Evolutionary conservation across 2,329 filamentous ascomycete genomes (phyloP).

Genomic region (Aplosporella prunicola): DNA sequence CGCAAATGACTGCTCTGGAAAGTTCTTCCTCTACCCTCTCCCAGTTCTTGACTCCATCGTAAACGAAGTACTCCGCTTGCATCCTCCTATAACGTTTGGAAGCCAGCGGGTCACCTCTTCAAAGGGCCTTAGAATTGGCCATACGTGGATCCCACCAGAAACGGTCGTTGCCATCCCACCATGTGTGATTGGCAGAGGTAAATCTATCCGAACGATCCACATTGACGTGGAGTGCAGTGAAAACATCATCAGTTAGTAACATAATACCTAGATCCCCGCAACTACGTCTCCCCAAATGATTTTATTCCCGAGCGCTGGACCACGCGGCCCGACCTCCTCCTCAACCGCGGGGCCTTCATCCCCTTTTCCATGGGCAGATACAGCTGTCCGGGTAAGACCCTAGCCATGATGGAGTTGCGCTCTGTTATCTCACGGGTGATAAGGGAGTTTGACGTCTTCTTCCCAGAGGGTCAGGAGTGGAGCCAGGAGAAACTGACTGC

Average conservation of each 20-base stretch:
- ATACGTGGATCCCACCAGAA: slow-evolving; percentile 24
- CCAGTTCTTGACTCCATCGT: slow-evolving; percentile 31
- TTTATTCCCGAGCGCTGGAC: slow-evolving; percentile 8
- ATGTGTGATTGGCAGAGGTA: slow-evolving; percentile 12
- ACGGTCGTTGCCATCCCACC: slow-evolving; percentile 16
- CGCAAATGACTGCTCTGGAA: slow-evolving; percentile 12
- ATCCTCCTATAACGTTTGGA: slow-evolving; percentile 31
- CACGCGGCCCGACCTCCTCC: background rate
- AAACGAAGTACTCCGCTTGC: slow-evolving; percentile 34
- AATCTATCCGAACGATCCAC: background rate
- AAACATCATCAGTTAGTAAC: no score
- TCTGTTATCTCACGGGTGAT: background rate
- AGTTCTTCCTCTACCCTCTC: slow-evolving; percentile 8
- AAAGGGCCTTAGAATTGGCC: slow-evolving; percentile 28
- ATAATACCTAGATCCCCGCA: background rate
- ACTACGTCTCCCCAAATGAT: slow-evolving; percentile 1
- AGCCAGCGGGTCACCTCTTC: slow-evolving; percentile 29
- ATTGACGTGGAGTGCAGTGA: no score
- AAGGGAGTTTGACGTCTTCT: slow-evolving; percentile 10
- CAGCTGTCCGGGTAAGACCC: slow-evolving; percentile 1
- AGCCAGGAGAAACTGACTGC: slow-evolving; percentile 15
- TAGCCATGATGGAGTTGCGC: slow-evolving; percentile 8
- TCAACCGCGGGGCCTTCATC: slow-evolving; percentile 1
- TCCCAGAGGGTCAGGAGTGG: slow-evolving; percentile 16
- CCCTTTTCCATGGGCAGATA: slow-evolving; percentile 3